Evolutionary conservation across 495 filamentous ascomycete species (phyloP).

Genomic region (Neurospora hispaniola): DNA sequence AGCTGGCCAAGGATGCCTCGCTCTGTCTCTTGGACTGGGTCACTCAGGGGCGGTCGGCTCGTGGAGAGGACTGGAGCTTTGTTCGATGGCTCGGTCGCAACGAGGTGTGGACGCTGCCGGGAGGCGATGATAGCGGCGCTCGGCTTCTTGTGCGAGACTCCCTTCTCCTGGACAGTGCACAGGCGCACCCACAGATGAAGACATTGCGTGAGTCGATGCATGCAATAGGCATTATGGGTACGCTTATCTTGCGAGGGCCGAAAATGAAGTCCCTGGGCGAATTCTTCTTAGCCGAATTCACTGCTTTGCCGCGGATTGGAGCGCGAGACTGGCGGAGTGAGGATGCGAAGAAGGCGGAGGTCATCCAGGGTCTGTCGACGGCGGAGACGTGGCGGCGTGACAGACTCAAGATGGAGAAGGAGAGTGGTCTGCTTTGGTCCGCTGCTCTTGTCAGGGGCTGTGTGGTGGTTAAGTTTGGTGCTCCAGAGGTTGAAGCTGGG

Average conservation of each 20-base stretch:
- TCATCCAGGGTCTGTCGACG: slow-evolving; percentile 18
- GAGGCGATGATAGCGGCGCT: slow-evolving; percentile 13
- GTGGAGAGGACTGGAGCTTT: slow-evolving; percentile 87
- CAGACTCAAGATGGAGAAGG: slow-evolving; percentile 42
- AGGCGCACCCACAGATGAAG: slow-evolving; percentile 22
- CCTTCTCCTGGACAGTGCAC: slow-evolving; percentile 55
- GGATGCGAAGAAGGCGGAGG: slow-evolving; percentile 28
- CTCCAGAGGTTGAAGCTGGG: slow-evolving; percentile 39
- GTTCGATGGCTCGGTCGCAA: slow-evolving; percentile 67
- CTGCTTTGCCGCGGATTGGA: slow-evolving; percentile 67
- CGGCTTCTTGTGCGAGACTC: slow-evolving; percentile 74
- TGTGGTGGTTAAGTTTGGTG: slow-evolving; percentile 76
- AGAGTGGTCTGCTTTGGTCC: slow-evolving; percentile 66
- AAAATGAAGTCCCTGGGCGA: slow-evolving; percentile 51
- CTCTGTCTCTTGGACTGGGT: slow-evolving; percentile 91
- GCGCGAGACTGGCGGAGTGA: slow-evolving; percentile 62
- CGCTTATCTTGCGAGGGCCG: slow-evolving; percentile 69
- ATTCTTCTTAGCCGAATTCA: slow-evolving; percentile 69
- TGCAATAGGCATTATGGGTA: slow-evolving; percentile 60
- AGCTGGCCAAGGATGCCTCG: slow-evolving; percentile 45
- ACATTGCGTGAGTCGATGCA: slow-evolving; percentile 50
- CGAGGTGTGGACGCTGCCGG: slow-evolving; percentile 57
- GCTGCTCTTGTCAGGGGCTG: slow-evolving; percentile 74
- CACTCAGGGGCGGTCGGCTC: slow-evolving; percentile 69
- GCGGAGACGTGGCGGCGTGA: slow-evolving; percentile 31